Evolutionary conservation across 306 rosid species (phyloP).

Genomic region (Vachellia collinsii): DNA sequence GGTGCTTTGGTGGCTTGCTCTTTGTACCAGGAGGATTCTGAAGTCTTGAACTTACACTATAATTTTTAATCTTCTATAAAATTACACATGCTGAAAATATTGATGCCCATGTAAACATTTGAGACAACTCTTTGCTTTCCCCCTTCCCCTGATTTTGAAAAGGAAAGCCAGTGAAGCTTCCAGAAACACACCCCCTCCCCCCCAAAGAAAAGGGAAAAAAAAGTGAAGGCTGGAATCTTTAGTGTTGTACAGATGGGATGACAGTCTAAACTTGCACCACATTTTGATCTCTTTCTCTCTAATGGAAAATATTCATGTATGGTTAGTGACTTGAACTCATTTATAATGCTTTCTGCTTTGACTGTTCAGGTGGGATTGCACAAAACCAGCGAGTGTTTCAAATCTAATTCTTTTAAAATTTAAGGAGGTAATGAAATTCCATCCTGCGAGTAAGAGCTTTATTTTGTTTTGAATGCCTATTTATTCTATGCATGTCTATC

Average conservation of each 20-base stretch:
- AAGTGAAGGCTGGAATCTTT: not conserved
- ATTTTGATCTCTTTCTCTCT: conserved; percentile 13
- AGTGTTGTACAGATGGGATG: conserved; percentile 11
- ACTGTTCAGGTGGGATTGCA: conserved; percentile 73
- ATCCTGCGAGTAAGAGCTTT: conserved; percentile 23
- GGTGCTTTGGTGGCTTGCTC: conserved; percentile 9
- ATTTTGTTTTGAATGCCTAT: conserved; percentile 14
- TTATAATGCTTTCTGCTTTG: conserved; percentile 16
- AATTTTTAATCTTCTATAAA: not conserved
- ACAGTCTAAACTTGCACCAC: not conserved
- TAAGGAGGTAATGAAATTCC: conserved; percentile 65
- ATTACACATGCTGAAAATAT: conserved; percentile 14
- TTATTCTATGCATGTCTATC: conserved; percentile 22
- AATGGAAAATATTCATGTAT: not conserved
- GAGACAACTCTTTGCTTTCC: conserved; percentile 1
- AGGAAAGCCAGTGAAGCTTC: not conserved
- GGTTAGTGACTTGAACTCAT: conserved; percentile 11
- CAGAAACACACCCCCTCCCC: not conserved
- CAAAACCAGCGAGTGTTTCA: conserved; percentile 75
- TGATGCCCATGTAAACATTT: not conserved
- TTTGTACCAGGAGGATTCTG: conserved; percentile 20
- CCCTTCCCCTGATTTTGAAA: no score
- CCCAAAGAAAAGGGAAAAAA: not conserved
- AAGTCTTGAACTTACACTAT: conserved; percentile 2
- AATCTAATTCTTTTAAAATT: conserved; percentile 86